Evolutionary conservation across 805 yeast genomes (phyloP).

Genomic region (Candida montana): DNA sequence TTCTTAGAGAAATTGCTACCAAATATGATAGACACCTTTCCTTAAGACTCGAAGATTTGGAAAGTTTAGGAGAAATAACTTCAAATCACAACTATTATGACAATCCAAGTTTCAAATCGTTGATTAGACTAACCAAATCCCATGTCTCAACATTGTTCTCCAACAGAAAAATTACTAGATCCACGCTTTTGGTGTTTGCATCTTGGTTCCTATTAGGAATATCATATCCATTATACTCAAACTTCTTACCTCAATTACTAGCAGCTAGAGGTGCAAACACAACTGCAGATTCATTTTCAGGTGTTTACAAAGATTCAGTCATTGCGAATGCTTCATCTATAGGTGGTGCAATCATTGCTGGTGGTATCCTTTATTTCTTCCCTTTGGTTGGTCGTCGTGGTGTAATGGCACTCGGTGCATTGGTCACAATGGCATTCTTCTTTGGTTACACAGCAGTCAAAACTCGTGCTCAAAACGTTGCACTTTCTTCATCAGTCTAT

Average conservation of each 20-base stretch:
- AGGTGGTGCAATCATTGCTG: constrained; percentile 47
- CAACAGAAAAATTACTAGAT: constrained; percentile 32
- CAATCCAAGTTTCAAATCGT: constrained; percentile 24
- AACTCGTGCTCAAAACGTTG: constrained; percentile 46
- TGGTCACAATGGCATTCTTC: constrained; percentile 49
- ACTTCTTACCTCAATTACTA: constrained; percentile 45
- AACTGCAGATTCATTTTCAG: constrained; percentile 32
- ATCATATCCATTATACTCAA: constrained; percentile 47
- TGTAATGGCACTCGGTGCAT: constrained; percentile 46
- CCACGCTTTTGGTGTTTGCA: constrained; percentile 36
- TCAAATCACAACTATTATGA: constrained; percentile 22
- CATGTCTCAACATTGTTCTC: constrained; percentile 42
- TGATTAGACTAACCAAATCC: constrained; percentile 25
- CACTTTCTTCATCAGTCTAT: constrained; percentile 31
- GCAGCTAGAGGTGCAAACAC: constrained; percentile 43
- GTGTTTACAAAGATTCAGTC: constrained; percentile 43
- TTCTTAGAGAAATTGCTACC: constrained; percentile 39
- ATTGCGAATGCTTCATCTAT: constrained; percentile 39
- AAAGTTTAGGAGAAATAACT: constrained; percentile 38
- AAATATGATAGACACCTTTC: constrained; percentile 37
- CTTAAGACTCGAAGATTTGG: constrained; percentile 41
- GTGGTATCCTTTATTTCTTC: constrained; percentile 25
- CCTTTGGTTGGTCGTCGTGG: constrained; percentile 48
- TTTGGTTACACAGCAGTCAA: constrained; percentile 62
- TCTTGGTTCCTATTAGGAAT: constrained; percentile 52